Conservation (phyloP, 306 rosid species). For the Dryas octopetala region DNA sequence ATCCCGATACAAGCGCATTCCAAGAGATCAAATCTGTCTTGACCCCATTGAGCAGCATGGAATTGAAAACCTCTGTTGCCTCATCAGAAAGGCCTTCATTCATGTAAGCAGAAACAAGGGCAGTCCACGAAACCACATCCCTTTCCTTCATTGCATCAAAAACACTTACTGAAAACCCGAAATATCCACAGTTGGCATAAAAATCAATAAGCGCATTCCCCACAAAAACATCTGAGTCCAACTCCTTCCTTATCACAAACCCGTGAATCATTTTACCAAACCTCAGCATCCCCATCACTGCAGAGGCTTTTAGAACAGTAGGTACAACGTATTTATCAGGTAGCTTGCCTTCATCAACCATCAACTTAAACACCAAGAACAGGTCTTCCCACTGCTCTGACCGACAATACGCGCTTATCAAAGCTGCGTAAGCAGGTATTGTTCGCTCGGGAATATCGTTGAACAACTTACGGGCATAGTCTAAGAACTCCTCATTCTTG, state of each 20-base stretch:
- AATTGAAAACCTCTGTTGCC: slow-evolving; percentile 32
- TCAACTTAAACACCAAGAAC: slow-evolving; percentile 32
- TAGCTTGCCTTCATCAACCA: slow-evolving; percentile 39
- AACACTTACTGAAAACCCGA: slow-evolving; percentile 35
- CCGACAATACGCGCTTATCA: slow-evolving; percentile 36
- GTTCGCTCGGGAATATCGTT: slow-evolving; percentile 35
- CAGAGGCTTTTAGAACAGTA: slow-evolving; percentile 45
- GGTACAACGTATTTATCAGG: slow-evolving; percentile 47
- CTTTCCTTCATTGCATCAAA: slow-evolving; percentile 39
- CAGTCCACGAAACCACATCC: slow-evolving; percentile 53
- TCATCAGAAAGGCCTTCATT: slow-evolving; percentile 40
- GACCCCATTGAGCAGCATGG: slow-evolving; percentile 41
- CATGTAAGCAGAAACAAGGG: slow-evolving; percentile 44
- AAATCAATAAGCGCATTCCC: slow-evolving; percentile 45
- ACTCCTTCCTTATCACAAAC: slow-evolving; percentile 29
- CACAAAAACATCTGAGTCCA: slow-evolving; percentile 36
- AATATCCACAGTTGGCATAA: slow-evolving; percentile 43
- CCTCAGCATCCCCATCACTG: slow-evolving; percentile 26
- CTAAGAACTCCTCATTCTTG: slow-evolving; percentile 23
- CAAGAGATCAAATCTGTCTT: slow-evolving; percentile 46
- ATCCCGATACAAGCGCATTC: slow-evolving; percentile 50
- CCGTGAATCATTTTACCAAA: slow-evolving; percentile 44
- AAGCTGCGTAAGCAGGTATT: slow-evolving; percentile 15
- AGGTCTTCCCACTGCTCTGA: slow-evolving; percentile 39
- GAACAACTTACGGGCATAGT: slow-evolving; percentile 38